These are phyloP conservation scores for Prunus padus DNA, from an alignment of 306 rosid species.

Conservation along the genomic window DNA sequence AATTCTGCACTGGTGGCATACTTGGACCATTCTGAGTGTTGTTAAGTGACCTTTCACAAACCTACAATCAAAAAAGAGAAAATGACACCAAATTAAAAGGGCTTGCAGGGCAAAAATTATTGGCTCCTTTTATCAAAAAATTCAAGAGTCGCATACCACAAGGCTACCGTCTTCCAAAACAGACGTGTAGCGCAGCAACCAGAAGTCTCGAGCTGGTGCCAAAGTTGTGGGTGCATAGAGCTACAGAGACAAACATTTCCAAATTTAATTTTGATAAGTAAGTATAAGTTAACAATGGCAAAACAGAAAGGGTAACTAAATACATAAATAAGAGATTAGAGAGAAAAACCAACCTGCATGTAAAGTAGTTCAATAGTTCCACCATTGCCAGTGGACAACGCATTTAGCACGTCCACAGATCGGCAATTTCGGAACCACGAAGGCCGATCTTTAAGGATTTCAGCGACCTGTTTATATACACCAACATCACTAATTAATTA, in stretches of 20 bases:
- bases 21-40: slow-evolving; percentile 96
- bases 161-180: slow-evolving; percentile 96
- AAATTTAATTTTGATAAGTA: slow-evolving; percentile 16
- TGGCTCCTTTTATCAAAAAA: neutral
- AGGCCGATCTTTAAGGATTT: slow-evolving; percentile 92
- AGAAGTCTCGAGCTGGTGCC: slow-evolving; percentile 99
- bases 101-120: neutral
- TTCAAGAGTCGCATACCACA: slow-evolving; percentile 55
- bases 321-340: slow-evolving; percentile 8
- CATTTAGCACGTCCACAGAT: slow-evolving; percentile 77
- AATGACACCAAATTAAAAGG: slow-evolving; percentile 7
- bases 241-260: slow-evolving; percentile 36
- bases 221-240: slow-evolving; percentile 95
- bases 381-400: slow-evolving; percentile 79
- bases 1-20: slow-evolving; percentile 85
- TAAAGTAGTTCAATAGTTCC: slow-evolving; percentile 95
- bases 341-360: slow-evolving; percentile 68
- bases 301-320: neutral
- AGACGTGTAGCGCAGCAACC: slow-evolving; percentile 97
- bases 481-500: slow-evolving; percentile 3
- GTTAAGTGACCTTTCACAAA: slow-evolving; percentile 98
- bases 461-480: slow-evolving; percentile 63
- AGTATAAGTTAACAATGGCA: neutral
- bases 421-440: slow-evolving; percentile 95
- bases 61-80: slow-evolving; percentile 41